These are phyloP conservation scores for Geotrichum australiense DNA, from an alignment of 1,139 yeast species.

Conservation along the genomic window DNA sequence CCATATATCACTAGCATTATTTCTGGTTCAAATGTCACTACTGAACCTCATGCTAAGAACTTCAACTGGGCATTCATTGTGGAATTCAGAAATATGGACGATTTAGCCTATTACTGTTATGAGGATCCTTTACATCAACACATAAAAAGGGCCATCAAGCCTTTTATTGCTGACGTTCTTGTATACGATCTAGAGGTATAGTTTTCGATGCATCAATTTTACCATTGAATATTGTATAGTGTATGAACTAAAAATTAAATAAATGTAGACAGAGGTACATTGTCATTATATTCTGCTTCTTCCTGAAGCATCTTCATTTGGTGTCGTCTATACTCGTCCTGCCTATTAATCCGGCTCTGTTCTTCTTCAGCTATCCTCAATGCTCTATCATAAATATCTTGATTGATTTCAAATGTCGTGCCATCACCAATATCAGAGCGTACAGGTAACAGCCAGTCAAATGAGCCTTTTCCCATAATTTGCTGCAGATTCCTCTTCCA, in stretches of 20 bases:
- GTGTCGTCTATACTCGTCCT: conserved; percentile 8
- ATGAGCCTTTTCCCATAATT: conserved; percentile 63
- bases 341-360: conserved; percentile 5
- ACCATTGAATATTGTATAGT: conserved; percentile 2
- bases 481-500: conserved; percentile 50
- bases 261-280: background rate
- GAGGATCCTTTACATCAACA: conserved; percentile 8
- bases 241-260: too few species aligned
- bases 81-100: conserved; percentile 6
- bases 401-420: conserved; percentile 15
- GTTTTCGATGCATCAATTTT: too few species aligned
- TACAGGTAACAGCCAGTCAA: conserved; percentile 70
- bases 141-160: background rate
- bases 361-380: conserved; percentile 6
- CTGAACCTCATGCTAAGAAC: conserved; percentile 5
- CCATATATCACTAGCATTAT: too few species aligned
- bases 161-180: conserved; percentile 5
- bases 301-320: conserved; percentile 4
- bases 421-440: conserved; percentile 12
- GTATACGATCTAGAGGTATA: conserved; percentile 10
- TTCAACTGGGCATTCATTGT: conserved; percentile 10
- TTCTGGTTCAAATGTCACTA: background rate
- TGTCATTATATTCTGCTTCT: conserved; percentile 3
- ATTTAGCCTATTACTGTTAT: conserved; percentile 5
- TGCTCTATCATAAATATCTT: conserved; percentile 7